A percentile compares a stretch with the other conserved stretches of the same genome.
These are phyloP conservation scores for Hypomyces rosellus DNA, from an alignment of 2,329 filamentous ascomycete genomes.

Conservation along the genomic window DNA sequence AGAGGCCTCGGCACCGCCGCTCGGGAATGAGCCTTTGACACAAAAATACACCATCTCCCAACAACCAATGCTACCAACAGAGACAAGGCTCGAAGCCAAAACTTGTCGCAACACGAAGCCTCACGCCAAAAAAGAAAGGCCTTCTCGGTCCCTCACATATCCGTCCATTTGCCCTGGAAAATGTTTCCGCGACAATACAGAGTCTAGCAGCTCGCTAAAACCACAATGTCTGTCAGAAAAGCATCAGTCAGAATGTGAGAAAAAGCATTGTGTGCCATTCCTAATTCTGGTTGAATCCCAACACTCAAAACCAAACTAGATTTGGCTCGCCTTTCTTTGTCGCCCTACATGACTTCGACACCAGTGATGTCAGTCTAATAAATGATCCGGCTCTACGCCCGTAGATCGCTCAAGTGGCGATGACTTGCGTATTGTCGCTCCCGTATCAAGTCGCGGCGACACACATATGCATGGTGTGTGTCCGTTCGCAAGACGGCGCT, in stretches of 20 bases:
- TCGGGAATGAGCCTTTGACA: background rate
- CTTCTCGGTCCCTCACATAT: background rate
- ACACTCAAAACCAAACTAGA: too few species aligned
- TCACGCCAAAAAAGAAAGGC: background rate
- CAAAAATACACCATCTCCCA: background rate
- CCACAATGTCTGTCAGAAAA: too few species aligned
- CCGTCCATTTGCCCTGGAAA: background rate
- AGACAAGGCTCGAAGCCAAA: background rate
- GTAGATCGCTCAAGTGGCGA: too few species aligned
- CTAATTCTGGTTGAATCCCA: too few species aligned
- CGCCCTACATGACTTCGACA: too few species aligned
- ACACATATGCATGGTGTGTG: background rate
- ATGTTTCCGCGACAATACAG: too few species aligned
- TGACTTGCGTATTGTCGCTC: background rate
- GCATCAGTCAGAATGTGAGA: too few species aligned
- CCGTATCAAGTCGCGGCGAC: background rate
- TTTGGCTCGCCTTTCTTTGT: too few species aligned
- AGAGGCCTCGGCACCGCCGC: background rate
- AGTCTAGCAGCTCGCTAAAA: too few species aligned
- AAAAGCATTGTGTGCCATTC: too few species aligned
- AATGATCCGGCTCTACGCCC: too few species aligned
- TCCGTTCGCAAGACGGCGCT: conserved; percentile 1
- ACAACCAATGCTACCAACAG: background rate
- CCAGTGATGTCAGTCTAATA: too few species aligned
- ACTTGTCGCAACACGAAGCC: background rate